phyloP scores from a whole-genome alignment of 345 rosid genomes.

The Pistacia atlantica region DNA sequence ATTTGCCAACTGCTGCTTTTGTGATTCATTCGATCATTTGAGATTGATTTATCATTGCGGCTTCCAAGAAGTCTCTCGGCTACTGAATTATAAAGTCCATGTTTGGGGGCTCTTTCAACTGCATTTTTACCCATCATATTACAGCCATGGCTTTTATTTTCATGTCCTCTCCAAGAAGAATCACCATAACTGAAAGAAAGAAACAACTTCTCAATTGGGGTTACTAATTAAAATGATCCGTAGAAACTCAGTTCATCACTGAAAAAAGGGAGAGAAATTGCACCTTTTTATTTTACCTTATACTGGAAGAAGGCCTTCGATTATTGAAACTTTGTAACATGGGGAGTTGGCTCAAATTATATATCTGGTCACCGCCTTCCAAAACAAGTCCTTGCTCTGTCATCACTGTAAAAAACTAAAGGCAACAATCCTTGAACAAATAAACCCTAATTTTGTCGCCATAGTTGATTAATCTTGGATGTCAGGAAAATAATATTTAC shows the following conservation, averaged over 20 bases:
- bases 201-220: conserved; percentile 2
- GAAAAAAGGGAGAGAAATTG: not conserved
- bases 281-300: conserved; percentile 22
- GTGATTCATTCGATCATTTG: conserved; percentile 16
- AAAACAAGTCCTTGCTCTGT: conserved; percentile 54
- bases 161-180: conserved; percentile 43
- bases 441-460: conserved; percentile 35
- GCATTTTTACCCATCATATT: conserved; percentile 27
- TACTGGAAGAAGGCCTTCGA: conserved; percentile 47
- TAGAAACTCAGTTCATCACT: not conserved
- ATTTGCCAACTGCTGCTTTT: conserved; percentile 12
- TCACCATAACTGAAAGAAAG: conserved; percentile 38
- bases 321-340: conserved; percentile 59
- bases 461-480: not conserved
- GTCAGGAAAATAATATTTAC: conserved; percentile 29
- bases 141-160: conserved; percentile 19
- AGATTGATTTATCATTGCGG: conserved; percentile 31
- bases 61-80: conserved; percentile 32
- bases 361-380: conserved; percentile 46
- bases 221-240: not conserved
- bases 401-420: conserved; percentile 21
- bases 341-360: conserved; percentile 64
- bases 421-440: conserved; percentile 13
- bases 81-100: conserved; percentile 34
- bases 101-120: conserved; percentile 31